Evolutionary conservation across 1,139 yeast species (phyloP).

Genomic region (Saccharomyces hybrid): DNA sequence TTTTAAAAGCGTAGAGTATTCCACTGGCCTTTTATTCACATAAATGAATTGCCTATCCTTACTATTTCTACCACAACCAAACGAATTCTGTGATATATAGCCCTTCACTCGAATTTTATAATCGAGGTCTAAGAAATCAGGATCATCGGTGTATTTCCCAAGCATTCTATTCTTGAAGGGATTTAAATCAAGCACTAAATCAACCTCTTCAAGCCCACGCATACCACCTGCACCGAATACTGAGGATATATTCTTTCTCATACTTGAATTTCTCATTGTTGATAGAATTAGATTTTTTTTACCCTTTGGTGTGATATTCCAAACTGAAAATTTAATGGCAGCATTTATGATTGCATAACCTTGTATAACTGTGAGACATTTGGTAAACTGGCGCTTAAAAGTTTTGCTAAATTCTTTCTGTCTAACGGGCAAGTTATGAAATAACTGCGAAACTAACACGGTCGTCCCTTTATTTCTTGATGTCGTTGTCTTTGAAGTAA

Average conservation of each 20-base stretch:
- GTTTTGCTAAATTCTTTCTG: conserved; percentile 64
- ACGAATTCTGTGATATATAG: conserved; percentile 62
- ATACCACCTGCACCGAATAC: conserved; percentile 64
- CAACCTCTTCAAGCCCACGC: conserved; percentile 48
- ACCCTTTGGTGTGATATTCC: conserved; percentile 43
- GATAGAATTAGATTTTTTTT: conserved; percentile 44
- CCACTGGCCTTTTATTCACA: conserved; percentile 71
- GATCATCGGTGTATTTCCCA: conserved; percentile 14
- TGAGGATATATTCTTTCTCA: conserved; percentile 52
- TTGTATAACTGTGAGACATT: conserved; percentile 54
- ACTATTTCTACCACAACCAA: conserved; percentile 66
- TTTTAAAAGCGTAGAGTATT: conserved; percentile 48
- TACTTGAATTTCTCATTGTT: conserved; percentile 42
- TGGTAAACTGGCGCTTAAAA: conserved; percentile 62
- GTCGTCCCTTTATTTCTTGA: conserved; percentile 59
- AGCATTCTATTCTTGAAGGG: conserved; percentile 18
- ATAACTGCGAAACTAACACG: conserved; percentile 45
- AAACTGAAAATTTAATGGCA: conserved; percentile 51
- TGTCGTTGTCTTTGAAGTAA: conserved; percentile 36
- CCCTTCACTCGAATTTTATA: conserved; percentile 45
- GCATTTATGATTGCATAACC: conserved; percentile 59
- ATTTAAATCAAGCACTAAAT: conserved; percentile 32
- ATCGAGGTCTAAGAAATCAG: conserved; percentile 14
- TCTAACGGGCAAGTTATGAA: conserved; percentile 66
- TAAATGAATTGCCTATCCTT: conserved; percentile 69